Percentiles rank a stretch among this genome's conserved stretches.
Evolutionary conservation across 306 rosid species (phyloP).

Genomic region (Fagus crenata): DNA sequence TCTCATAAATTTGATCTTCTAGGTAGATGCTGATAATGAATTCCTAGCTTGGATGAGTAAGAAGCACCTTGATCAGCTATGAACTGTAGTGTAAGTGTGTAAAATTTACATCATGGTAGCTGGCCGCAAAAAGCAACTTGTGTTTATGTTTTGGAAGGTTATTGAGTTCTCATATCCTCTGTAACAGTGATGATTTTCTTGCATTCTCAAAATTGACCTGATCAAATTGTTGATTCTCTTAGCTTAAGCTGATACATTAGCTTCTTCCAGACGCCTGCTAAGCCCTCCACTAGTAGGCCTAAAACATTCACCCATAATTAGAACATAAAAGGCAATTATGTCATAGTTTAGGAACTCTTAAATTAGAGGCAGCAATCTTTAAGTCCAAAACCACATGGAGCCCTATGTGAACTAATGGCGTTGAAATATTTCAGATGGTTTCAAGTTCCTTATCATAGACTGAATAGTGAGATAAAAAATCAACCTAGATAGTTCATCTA

Average conservation of each 20-base stretch:
- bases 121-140: background rate
- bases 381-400: background rate
- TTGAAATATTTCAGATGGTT: background rate
- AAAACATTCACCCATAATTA: constrained; percentile 11
- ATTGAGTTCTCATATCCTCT: background rate
- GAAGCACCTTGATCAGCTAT: too few species aligned
- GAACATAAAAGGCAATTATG: too few species aligned
- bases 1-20: too few species aligned
- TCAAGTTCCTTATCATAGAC: background rate
- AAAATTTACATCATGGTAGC: background rate
- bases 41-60: too few species aligned
- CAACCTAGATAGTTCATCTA: background rate
- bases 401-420: background rate
- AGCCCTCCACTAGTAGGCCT: constrained; percentile 78
- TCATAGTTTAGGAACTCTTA: background rate
- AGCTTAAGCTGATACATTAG: constrained; percentile 37
- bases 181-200: background rate
- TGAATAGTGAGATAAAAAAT: background rate
- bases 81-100: too few species aligned
- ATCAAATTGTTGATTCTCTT: background rate
- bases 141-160: background rate
- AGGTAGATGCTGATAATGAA: too few species aligned
- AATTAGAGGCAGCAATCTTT: constrained; percentile 2
- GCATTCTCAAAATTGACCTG: background rate
- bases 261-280: constrained; percentile 37